These are phyloP conservation scores for Turnera subulata DNA, from an alignment of 345 rosid genomes.

Conservation along the genomic window DNA sequence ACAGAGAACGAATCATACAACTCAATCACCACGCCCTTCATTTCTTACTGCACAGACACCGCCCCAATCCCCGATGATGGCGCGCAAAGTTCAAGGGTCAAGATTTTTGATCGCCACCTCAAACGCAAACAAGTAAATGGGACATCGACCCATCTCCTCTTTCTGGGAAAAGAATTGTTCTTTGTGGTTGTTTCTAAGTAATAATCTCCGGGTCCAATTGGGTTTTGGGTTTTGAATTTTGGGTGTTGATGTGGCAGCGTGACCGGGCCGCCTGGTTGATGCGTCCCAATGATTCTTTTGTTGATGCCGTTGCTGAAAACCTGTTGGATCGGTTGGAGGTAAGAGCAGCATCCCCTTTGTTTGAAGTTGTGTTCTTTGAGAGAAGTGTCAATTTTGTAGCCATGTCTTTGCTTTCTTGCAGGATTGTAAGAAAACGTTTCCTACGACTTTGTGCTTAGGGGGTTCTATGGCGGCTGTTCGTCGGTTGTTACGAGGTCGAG, in stretches of 20 bases:
- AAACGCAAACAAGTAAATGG: slow-evolving; percentile 76
- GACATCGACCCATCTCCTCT: not conserved
- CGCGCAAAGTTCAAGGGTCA: slow-evolving; percentile 42
- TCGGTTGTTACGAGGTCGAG: slow-evolving; percentile 56
- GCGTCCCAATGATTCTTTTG: slow-evolving; percentile 55
- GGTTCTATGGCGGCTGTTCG: slow-evolving; percentile 72
- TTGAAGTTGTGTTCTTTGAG: not conserved
- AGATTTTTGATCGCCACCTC: slow-evolving; percentile 81
- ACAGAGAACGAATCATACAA: too few species aligned
- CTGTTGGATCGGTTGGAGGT: slow-evolving; percentile 91
- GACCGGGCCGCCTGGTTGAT: slow-evolving; percentile 94
- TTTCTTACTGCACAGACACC: slow-evolving; percentile 38
- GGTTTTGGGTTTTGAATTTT: not conserved
- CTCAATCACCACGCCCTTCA: not conserved
- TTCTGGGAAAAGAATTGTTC: not conserved
- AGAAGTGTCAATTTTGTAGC: not conserved
- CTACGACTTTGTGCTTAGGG: slow-evolving; percentile 73
- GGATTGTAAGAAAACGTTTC: slow-evolving; percentile 90
- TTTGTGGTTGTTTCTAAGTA: not conserved
- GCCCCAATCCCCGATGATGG: slow-evolving; percentile 18
- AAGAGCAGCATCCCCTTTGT: not conserved
- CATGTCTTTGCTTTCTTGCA: slow-evolving; percentile 22
- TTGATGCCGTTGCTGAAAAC: slow-evolving; percentile 91
- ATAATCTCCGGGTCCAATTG: not conserved
- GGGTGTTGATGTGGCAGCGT: slow-evolving; percentile 56